Evolutionary conservation across 164 flowering plant genomes (phyloP), one percentile per base, ranked within the genome.

Genomic region (Stephania yunnanensis): DNA sequence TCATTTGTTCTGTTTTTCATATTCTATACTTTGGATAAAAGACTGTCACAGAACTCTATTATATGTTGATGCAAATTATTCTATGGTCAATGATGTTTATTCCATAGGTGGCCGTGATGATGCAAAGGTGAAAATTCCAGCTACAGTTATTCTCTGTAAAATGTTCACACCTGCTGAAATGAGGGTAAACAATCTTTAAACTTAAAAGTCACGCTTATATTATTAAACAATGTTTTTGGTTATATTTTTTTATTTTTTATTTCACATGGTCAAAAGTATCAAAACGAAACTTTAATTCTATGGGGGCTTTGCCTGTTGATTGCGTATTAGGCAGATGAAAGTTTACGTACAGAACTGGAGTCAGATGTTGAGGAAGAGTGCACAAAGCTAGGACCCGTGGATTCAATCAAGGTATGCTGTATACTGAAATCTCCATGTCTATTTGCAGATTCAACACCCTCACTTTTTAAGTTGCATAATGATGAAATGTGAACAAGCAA

Each of bases 51-150:
- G 6, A 55, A 3, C 46, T 29, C 29, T 6, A 44, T 50, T 71
- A 9, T 2, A 13, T 52, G 20, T 22, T 52, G 61, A 46, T 36
- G 50, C 29, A 17, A 19, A 46, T 30, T 42, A 6, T 52, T 29
- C 71, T 20, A 7, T 36, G 10, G 31, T 46, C 66, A 71, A 11
- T 2, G 1, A 58, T 61, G 10, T 69, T 36, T 55, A 17, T 74
- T 73, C n/a, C 72, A n/a, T 75, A 96, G 99, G 98, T 84, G 99
- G 98, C 10, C 97, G 84, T 73, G 99, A 96, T 79, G 98, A 94
- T 86, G 81, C 91, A 50, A 96, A 94, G 82, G 44, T 91, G 79
- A 82, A 82, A 50, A 87, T 94, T 78, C 93, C 99, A 66, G 87
- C 95, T 44, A 90, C 99, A 75, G 87, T 96, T 78, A 68, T 92